These are phyloP conservation scores for Xylaria sp. DNA, from an alignment of 2,329 filamentous ascomycete genomes.

Conservation along the genomic window DNA sequence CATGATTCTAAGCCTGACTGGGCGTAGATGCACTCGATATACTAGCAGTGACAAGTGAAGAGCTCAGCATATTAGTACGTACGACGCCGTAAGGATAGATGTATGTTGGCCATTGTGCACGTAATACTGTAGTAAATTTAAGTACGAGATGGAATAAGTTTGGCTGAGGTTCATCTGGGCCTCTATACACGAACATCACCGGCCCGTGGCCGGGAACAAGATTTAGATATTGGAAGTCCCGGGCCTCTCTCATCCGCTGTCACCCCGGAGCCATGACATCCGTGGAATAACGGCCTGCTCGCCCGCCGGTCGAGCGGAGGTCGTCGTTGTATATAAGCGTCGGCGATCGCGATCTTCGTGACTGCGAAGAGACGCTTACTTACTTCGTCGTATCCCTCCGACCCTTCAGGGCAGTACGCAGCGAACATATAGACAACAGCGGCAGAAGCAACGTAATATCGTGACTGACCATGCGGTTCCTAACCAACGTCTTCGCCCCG, in stretches of 20 bases:
- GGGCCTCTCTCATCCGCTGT: constrained; percentile 9
- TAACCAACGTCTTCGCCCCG: constrained; percentile 19
- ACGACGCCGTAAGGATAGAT: background rate
- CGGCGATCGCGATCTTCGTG: background rate
- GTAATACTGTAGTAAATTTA: background rate
- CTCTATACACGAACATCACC: background rate
- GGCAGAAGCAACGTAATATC: background rate
- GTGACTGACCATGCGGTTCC: constrained; percentile 27
- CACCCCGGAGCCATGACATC: constrained; percentile 26
- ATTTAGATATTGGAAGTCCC: background rate
- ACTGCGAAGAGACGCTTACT: background rate
- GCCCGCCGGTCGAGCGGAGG: background rate
- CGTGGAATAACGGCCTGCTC: constrained; percentile 8
- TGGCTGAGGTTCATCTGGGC: background rate
- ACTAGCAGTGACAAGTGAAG: background rate
- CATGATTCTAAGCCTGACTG: constrained; percentile 7
- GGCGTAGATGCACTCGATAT: background rate
- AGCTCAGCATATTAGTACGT: background rate
- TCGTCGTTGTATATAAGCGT: constrained; percentile 12
- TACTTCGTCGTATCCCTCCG: background rate
- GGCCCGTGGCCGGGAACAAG: constrained; percentile 1
- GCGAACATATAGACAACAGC: background rate
- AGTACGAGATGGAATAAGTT: background rate
- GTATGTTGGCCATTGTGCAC: background rate
- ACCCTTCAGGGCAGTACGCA: background rate